Evolutionary conservation across 371 early-diverging fungal species (phyloP), one percentile per base, ranked within the genome.

Genomic region (Haplosporangium sp.): DNA sequence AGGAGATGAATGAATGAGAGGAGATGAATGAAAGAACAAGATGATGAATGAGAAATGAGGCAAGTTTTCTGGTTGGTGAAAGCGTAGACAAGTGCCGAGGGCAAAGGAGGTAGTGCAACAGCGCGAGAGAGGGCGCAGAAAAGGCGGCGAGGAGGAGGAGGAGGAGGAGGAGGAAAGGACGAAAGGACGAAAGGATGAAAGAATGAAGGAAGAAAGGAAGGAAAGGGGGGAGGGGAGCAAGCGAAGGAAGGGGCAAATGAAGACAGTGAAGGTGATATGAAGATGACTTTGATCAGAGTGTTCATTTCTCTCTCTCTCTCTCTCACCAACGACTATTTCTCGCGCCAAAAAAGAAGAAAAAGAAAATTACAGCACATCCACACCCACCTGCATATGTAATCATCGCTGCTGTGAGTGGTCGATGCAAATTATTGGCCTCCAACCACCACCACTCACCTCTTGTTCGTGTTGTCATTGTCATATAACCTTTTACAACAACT

Each of bases 21-120:
- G 43, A 54, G 43, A 21, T 37, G 55, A 51, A 53, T 53, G 55
- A 62, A 36, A 56, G 56, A 54, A 0, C 14, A 21, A 21, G 29
- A 40, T n/a, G 41, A 6, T 37, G 14, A 60, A 20, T 23, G 16
- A 16, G 12, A 55, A 18, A 55, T 5, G 12, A 55, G 69, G 14
- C 37, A 29, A 29, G 29, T 29, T 2, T 29, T 29, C 1, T 29
- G 29, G 29, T 29, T 29, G 29, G 29, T 29, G 4, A 29, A 29
- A 29, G 29, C 4, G 29, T 29, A 29, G 29, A 29, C 29, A 29
- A 29, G 29, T 29, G 29, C 29, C 29, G 29, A 29, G 29, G 29
- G 29, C 29, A 4, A 29, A 29, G 29, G 29, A 4, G 29, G 29
- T 29, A 4, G 29, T 29, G 29, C 29, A 4, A 29, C 29, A 29